Percentiles rank a stretch among this genome's conserved stretches.
phyloP scores from a whole-genome alignment of 768 basidiomycete species.

The Ramaria sp. region DNA sequence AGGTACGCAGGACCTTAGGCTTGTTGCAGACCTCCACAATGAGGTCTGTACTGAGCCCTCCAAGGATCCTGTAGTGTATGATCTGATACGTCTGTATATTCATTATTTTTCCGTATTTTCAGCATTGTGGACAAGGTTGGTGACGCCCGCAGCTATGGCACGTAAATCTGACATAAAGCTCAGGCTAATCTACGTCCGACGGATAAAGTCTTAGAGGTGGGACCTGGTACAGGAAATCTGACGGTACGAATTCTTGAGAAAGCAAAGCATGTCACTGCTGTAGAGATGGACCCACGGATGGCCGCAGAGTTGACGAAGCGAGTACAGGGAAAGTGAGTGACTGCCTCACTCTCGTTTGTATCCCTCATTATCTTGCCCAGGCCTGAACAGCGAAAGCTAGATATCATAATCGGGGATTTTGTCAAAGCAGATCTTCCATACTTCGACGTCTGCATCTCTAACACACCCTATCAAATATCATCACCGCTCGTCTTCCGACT shows the following conservation, averaged over 20 bases:
- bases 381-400: constrained; percentile 90
- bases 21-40: background rate
- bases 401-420: constrained; percentile 94
- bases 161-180: background rate
- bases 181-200: constrained; percentile 89
- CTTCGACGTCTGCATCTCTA: constrained; percentile 98
- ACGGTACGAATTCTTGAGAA: constrained; percentile 90
- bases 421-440: constrained; percentile 97
- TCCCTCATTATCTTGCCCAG: constrained; percentile 28
- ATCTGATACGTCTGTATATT: background rate
- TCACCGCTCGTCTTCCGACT: constrained; percentile 96
- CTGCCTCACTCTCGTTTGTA: constrained; percentile 1
- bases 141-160: background rate
- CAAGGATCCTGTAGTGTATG: background rate
- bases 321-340: constrained; percentile 91
- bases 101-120: background rate
- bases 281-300: constrained; percentile 99
- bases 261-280: constrained; percentile 84
- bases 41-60: background rate
- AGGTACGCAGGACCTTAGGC: constrained; percentile 41
- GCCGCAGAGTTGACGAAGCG: constrained; percentile 95
- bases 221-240: constrained; percentile 94
- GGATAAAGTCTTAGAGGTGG: constrained; percentile 94
- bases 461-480: constrained; percentile 98
- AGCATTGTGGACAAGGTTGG: constrained; percentile 56